Percentiles rank a stretch among this genome's conserved stretches.
Evolutionary conservation across 345 rosid genomes (phyloP).

Genomic region (Populus ilicifolia): DNA sequence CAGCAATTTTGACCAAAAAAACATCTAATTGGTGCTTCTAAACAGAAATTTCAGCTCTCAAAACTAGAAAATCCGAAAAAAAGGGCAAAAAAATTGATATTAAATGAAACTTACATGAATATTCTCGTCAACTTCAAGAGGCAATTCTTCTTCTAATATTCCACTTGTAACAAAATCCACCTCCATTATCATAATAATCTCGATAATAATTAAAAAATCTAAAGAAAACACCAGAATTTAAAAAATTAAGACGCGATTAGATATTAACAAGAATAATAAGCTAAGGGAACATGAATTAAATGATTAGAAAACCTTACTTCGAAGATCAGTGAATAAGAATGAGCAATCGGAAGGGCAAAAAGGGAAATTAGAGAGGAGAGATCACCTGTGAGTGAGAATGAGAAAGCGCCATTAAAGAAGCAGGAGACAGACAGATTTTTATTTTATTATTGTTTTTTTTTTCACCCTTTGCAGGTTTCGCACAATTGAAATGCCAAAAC

Average conservation of each 20-base stretch:
- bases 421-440: neutral
- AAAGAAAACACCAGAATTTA: neutral
- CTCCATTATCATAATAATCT: constrained; percentile 43
- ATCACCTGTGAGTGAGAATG: constrained; percentile 5
- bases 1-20: neutral
- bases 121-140: constrained; percentile 43
- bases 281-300: neutral
- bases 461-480: too few relatives aligned
- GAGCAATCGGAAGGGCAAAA: neutral
- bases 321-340: neutral
- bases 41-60: neutral
- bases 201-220: neutral
- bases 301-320: neutral
- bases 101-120: constrained; percentile 41
- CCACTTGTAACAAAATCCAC: constrained; percentile 52
- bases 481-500: too few relatives aligned
- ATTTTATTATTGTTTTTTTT: too few relatives aligned
- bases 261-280: too few relatives aligned
- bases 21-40: neutral
- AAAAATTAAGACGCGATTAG: neutral
- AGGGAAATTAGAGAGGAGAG: neutral
- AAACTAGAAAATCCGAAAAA: neutral
- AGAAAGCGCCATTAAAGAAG: neutral
- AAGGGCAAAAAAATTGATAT: neutral
- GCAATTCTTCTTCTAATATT: constrained; percentile 50